Conservation (phyloP, 495 filamentous ascomycete species). For the Articulospora tetracladia region DNA sequence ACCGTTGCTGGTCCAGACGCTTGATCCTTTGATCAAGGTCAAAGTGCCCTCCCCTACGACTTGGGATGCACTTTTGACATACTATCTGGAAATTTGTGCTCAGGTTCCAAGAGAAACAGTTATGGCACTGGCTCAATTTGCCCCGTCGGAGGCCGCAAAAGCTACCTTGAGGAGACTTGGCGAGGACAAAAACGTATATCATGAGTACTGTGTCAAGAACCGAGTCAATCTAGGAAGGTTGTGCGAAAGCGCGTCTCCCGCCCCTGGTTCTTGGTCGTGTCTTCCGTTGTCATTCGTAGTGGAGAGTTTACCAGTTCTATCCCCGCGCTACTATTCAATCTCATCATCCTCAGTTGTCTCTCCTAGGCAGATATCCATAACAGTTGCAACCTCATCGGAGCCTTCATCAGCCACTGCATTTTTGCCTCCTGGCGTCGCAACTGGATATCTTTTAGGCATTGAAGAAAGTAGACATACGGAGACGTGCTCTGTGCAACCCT, state of each 20-base stretch:
- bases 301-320: constrained; percentile 6
- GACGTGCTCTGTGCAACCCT: not conserved
- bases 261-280: not conserved
- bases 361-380: constrained; percentile 14
- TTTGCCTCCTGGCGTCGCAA: constrained; percentile 10
- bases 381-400: not conserved
- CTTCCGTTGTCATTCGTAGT: constrained; percentile 16
- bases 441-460: constrained; percentile 10
- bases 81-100: constrained; percentile 21
- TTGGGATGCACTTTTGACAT: constrained; percentile 7
- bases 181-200: constrained; percentile 6
- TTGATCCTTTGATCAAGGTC: constrained; percentile 1
- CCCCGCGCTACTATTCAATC: constrained; percentile 25
- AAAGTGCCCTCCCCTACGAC: constrained; percentile 18
- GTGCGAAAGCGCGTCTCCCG: not conserved
- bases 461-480: not conserved
- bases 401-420: not conserved
- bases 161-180: constrained; percentile 1
- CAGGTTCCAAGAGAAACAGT: constrained; percentile 13
- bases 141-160: not conserved
- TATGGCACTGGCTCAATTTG: constrained; percentile 8
- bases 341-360: constrained; percentile 21
- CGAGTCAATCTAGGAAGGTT: constrained; percentile 10
- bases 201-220: not conserved
- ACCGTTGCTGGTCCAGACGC: constrained; percentile 27